These are phyloP conservation scores for Rubia balearica DNA, from an alignment of 305 asterid species.

Conservation along the genomic window DNA sequence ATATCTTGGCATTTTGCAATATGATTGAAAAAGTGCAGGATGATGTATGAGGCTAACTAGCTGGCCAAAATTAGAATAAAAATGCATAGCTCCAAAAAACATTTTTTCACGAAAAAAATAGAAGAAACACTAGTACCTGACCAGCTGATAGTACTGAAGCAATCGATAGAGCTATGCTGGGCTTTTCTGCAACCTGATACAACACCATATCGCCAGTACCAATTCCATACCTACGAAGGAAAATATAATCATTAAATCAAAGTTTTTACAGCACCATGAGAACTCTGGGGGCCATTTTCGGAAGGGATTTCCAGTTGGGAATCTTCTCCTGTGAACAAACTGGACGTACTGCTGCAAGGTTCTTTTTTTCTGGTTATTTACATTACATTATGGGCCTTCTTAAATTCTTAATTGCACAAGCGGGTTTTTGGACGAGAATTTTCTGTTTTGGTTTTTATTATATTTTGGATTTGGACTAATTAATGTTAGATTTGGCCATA, in stretches of 20 bases:
- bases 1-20: background rate
- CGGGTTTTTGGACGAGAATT: too few species aligned
- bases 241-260: background rate
- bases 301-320: background rate
- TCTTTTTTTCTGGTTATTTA: background rate
- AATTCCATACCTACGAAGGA: background rate
- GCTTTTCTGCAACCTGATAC: slow-evolving; percentile 86
- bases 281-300: slow-evolving; percentile 22
- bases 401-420: too few species aligned
- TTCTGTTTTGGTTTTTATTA: too few species aligned
- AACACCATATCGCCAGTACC: background rate
- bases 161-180: slow-evolving; percentile 82
- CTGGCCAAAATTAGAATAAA: background rate
- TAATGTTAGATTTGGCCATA: too few species aligned
- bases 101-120: background rate
- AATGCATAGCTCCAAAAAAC: background rate
- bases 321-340: background rate
- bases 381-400: too few species aligned
- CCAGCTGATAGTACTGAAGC: slow-evolving; percentile 73
- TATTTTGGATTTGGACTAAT: too few species aligned
- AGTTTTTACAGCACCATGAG: slow-evolving; percentile 15
- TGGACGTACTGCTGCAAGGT: background rate
- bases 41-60: background rate
- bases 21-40: background rate
- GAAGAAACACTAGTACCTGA: slow-evolving; percentile 39